A percentile compares a stretch with the other conserved stretches of the same genome.
Conservation (phyloP, 192 early-diverging fungal genomes). For the Backusella westeae region DNA sequence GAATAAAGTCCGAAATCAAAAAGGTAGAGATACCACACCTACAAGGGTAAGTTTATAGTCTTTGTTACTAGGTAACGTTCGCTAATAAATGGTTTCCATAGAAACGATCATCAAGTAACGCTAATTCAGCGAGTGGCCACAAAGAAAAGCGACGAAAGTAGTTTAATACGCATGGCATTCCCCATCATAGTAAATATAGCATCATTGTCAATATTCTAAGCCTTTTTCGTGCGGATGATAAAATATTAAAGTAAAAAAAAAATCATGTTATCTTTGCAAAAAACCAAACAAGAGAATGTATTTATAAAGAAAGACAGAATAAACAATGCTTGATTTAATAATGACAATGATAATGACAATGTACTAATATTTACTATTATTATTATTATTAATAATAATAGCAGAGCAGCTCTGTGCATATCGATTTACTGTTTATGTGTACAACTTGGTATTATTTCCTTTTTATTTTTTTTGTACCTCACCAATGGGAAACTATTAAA, state of each 20-base stretch:
- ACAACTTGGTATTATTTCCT: neutral
- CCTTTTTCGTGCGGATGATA: neutral
- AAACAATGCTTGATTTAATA: neutral
- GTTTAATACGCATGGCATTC: neutral
- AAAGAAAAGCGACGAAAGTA: constrained; percentile 19
- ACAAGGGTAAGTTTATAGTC: neutral
- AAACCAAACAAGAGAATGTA: neutral
- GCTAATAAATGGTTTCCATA: neutral
- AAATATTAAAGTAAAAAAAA: neutral
- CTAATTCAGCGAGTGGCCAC: neutral
- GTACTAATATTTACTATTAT: too few species aligned
- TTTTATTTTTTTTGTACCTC: neutral
- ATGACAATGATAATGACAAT: too few species aligned
- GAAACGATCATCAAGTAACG: constrained; percentile 19
- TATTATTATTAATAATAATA: neutral
- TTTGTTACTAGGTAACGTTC: neutral
- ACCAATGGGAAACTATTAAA: constrained; percentile 3
- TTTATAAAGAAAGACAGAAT: neutral
- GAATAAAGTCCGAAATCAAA: constrained; percentile 20
- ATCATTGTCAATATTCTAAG: constrained; percentile 3
- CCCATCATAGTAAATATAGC: neutral
- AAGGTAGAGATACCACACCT: constrained; percentile 6
- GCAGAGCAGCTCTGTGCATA: neutral
- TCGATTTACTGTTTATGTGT: neutral
- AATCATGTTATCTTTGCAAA: constrained; percentile 1